Evolutionary conservation across 331 rosid species (phyloP).

Genomic region (Stylosanthes scabra): DNA sequence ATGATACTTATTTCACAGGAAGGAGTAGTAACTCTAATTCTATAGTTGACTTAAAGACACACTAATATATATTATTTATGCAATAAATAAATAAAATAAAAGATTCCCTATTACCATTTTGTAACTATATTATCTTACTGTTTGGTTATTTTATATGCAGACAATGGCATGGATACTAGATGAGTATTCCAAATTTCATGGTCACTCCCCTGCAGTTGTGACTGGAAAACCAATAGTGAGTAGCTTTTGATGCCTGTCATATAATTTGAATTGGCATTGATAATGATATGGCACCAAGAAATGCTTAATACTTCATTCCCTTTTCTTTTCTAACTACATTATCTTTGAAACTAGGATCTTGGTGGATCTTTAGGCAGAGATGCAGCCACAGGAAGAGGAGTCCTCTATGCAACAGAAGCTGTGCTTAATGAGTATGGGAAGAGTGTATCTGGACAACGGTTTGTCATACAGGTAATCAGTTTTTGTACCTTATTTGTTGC

Average conservation of each 20-base stretch:
- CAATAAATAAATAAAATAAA: background rate
- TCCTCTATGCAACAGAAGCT: constrained; percentile 89
- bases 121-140: constrained; percentile 11
- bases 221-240: constrained; percentile 95
- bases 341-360: constrained; percentile 62
- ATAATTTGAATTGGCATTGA: constrained; percentile 20
- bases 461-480: constrained; percentile 77
- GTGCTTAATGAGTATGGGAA: constrained; percentile 83
- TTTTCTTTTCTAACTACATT: background rate
- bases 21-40: background rate
- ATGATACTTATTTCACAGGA: too few relatives aligned
- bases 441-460: constrained; percentile 74
- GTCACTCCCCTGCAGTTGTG: constrained; percentile 92
- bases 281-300: background rate
- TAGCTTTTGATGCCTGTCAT: constrained; percentile 12
- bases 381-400: constrained; percentile 95
- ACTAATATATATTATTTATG: background rate
- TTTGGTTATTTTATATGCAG: constrained; percentile 46
- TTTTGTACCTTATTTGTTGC: constrained; percentile 1
- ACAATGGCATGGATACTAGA: constrained; percentile 99
- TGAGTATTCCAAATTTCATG: constrained; percentile 97
- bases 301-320: constrained; percentile 6
- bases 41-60: background rate
- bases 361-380: constrained; percentile 98
- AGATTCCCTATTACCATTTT: background rate